Evolutionary conservation across 148 eudicot species (phyloP), one percentile per base, ranked within the genome.

Genomic region (Camellia sinensis): DNA sequence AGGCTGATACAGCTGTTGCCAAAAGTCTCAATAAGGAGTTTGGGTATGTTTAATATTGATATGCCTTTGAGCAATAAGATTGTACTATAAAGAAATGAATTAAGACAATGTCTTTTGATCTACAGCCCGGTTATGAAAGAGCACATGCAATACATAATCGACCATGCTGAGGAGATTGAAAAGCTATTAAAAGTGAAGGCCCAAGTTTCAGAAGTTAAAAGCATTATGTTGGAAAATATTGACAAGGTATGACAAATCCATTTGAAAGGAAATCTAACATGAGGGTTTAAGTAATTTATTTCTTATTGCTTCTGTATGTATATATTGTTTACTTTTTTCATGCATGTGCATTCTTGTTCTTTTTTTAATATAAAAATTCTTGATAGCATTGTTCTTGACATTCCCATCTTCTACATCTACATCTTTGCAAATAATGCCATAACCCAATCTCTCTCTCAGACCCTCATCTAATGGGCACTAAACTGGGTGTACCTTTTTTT

Each of bases 111-210:
- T 40, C 17, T 2, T 54, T 72, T 43, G 12, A 37, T 71, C 9
- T 74, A 78, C 90, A 91, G 94, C 73, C 92, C 90, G 11, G 66
- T 91, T 57, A 89, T 91, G 86, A 91, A 91, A 83, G 90, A 89
- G 79, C 92, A 91, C 73, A 89, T 91, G 94, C 86, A 89, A 71
- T 88, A 89, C 76, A 90, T 89, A 41, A 85, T 91, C 64, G 94
- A 91, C 79, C 94, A 89, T 78, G 90, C 90, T 4, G 90, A 87
- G 62, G 94, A 91, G 89, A 91, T 91, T 78, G 92, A 89, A 62
- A 91, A 89, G 82, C 83, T 91, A 62, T 53, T 88, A 18, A 91
- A 91, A 84, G 88, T 91, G 80, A 87, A 89, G 78, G 92, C 90
- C 69, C 91, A 91, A 85, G 92, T 91, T 75, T 89, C 92, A 19